Percentiles rank a stretch among this genome's conserved stretches.
Evolutionary conservation across 139 green algal genomes (phyloP).

Genomic region (Chlamydomonas sphaeroides): DNA sequence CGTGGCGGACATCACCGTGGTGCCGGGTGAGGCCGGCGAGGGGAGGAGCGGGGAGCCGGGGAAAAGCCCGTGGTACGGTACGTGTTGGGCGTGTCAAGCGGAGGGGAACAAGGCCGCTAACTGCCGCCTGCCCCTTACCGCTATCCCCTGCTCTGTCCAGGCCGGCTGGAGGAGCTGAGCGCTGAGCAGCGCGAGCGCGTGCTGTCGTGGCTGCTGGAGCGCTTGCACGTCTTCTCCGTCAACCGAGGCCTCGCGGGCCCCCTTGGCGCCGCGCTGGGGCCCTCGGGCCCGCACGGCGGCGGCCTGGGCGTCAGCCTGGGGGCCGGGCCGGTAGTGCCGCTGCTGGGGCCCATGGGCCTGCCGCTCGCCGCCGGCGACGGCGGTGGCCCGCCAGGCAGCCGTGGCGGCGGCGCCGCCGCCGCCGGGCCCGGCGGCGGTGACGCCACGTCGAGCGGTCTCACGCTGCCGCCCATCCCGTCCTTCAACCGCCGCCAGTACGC

Average conservation of each 20-base stretch:
- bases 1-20: slow-evolving; percentile 12
- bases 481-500: slow-evolving; percentile 41
- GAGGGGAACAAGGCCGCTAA: too few species aligned
- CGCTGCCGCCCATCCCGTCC: slow-evolving; percentile 41
- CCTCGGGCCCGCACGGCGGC: not conserved
- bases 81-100: too few species aligned
- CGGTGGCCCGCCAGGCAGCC: not conserved
- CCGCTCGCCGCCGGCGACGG: too few species aligned
- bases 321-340: not conserved
- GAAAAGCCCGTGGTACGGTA: too few species aligned
- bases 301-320: not conserved
- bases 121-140: too few species aligned
- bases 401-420: not conserved
- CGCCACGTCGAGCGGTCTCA: slow-evolving; percentile 7
- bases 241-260: not conserved
- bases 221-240: slow-evolving; percentile 37
- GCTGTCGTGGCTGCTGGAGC: slow-evolving; percentile 55
- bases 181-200: slow-evolving; percentile 58
- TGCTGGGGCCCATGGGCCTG: not conserved
- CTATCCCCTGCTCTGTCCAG: slow-evolving; percentile 8
- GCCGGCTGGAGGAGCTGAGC: slow-evolving; percentile 56
- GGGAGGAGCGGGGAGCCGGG: too few species aligned
- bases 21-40: not conserved
- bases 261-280: too few species aligned
- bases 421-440: not conserved